Evolutionary conservation across 352 stramenopile species (phyloP).

Genomic region (Phytopythium boreale): DNA sequence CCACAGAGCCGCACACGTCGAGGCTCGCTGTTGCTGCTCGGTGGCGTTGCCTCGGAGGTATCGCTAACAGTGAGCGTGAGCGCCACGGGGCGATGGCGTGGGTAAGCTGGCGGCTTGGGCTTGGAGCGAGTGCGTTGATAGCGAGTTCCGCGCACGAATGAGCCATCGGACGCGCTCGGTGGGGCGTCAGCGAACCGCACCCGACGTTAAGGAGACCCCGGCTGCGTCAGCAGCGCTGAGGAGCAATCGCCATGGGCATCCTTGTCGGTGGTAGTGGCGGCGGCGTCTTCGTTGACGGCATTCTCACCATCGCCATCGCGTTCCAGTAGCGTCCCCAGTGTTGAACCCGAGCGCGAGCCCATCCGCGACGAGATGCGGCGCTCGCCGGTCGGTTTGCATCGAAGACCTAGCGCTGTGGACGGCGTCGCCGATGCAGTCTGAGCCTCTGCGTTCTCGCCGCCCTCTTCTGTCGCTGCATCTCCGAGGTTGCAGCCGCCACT

Average conservation of each 20-base stretch:
- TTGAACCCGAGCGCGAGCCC: neutral
- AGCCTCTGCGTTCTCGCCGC: neutral
- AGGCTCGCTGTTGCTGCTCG: neutral
- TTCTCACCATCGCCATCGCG: conserved; percentile 9
- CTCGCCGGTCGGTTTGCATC: neutral
- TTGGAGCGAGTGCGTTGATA: conserved; percentile 36
- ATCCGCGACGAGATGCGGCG: neutral
- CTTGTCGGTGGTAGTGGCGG: neutral
- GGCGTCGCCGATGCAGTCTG: neutral
- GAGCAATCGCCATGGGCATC: neutral
- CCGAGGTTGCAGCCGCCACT: neutral
- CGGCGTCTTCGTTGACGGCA: neutral
- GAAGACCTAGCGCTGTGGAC: neutral
- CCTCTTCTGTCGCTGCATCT: neutral
- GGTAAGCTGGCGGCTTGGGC: conserved; percentile 3
- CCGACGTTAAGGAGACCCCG: neutral
- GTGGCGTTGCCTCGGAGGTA: neutral
- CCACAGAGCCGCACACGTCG: neutral
- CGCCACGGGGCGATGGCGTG: conserved; percentile 1
- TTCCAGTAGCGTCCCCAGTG: neutral
- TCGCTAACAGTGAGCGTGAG: conserved; percentile 13
- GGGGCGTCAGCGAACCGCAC: conserved; percentile 28
- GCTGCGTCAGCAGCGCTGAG: neutral
- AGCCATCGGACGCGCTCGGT: conserved; percentile 27
- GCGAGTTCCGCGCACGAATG: conserved; percentile 35